These are phyloP conservation scores for Penstemon davidsonii DNA, from an alignment of 257 asterid species.

Conservation along the genomic window DNA sequence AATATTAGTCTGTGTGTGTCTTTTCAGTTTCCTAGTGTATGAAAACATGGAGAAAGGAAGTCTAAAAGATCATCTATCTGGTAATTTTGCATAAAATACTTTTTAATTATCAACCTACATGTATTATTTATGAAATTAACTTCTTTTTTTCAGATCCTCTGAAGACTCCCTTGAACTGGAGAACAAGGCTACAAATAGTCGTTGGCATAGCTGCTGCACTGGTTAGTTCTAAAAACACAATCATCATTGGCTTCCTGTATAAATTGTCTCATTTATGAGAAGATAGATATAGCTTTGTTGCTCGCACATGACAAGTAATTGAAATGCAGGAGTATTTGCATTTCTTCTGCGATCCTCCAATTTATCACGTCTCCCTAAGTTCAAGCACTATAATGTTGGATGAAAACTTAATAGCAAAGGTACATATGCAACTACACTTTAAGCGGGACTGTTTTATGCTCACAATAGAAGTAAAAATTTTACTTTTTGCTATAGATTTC, in stretches of 20 bases:
- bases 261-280: conserved; percentile 3
- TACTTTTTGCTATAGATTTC: conserved; percentile 54
- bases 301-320: not conserved
- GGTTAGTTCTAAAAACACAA: conserved; percentile 49
- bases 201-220: conserved; percentile 83
- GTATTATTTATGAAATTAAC: conserved; percentile 3
- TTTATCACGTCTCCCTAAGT: conserved; percentile 61
- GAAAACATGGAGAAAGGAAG: conserved; percentile 75
- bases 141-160: conserved; percentile 64
- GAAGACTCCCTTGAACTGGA: conserved; percentile 91
- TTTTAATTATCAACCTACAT: not conserved
- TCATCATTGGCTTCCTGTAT: not conserved
- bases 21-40: conserved; percentile 69
- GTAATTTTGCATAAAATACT: conserved; percentile 39
- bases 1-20: not conserved
- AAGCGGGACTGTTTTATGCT: not conserved
- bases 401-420: conserved; percentile 81
- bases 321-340: conserved; percentile 79
- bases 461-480: not conserved
- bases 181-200: conserved; percentile 75
- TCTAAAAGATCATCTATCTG: conserved; percentile 79
- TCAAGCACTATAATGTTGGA: conserved; percentile 87
- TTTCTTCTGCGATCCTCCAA: conserved; percentile 90
- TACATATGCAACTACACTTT: conserved; percentile 17
- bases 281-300: not conserved